Conservation (phyloP, 371 early-diverging fungal genomes). For the Basidiobolus meristosporus region DNA sequence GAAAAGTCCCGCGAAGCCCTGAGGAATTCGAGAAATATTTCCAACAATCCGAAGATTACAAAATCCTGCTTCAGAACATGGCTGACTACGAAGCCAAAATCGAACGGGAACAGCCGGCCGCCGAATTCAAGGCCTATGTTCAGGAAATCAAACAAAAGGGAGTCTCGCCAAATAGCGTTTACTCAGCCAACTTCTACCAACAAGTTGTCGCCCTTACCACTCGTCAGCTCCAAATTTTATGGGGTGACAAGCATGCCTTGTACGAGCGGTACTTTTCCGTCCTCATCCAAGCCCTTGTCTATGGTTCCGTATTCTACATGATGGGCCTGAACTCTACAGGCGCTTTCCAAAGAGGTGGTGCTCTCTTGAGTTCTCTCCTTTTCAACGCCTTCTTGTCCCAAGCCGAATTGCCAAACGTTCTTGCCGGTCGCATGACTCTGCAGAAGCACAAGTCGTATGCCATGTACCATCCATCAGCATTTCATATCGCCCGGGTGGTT, state of each 20-base stretch:
- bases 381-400: slow-evolving; percentile 27
- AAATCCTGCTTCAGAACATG: slow-evolving; percentile 12
- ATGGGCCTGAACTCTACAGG: slow-evolving; percentile 25
- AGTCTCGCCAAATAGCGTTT: slow-evolving; percentile 23
- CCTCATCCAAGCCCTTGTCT: slow-evolving; percentile 38
- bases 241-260: slow-evolving; percentile 22
- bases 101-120: slow-evolving; percentile 9
- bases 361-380: slow-evolving; percentile 22
- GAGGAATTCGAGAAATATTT: slow-evolving; percentile 21
- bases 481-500: slow-evolving; percentile 25
- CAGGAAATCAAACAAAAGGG: slow-evolving; percentile 28
- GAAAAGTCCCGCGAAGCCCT: slow-evolving; percentile 16
- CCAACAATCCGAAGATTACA: slow-evolving; percentile 14
- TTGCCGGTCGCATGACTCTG: slow-evolving; percentile 27
- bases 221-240: slow-evolving; percentile 32
- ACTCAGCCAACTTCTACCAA: slow-evolving; percentile 31
- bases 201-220: slow-evolving; percentile 33
- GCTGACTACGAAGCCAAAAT: slow-evolving; percentile 14
- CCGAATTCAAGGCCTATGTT: slow-evolving; percentile 24
- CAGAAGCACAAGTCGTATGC: slow-evolving; percentile 39
- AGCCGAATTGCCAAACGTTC: slow-evolving; percentile 21
- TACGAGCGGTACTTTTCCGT: slow-evolving; percentile 31
- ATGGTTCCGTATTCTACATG: slow-evolving; percentile 40
- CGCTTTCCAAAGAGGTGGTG: slow-evolving; percentile 53
- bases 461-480: slow-evolving; percentile 33